Evolutionary conservation across 345 rosid species (phyloP).

Genomic region (Trapa bicornis): DNA sequence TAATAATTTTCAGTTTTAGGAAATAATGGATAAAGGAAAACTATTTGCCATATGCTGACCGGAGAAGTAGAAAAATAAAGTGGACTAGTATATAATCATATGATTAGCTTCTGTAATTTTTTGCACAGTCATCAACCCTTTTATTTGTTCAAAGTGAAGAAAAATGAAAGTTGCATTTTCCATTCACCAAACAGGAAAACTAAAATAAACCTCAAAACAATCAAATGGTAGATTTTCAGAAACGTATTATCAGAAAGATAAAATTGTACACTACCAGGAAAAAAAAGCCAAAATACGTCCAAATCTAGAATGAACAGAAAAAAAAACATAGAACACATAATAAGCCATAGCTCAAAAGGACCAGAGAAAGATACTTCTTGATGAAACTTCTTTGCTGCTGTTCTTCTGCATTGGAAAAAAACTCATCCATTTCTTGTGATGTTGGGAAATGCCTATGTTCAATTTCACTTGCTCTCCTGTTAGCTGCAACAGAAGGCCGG

Average conservation of each 20-base stretch:
- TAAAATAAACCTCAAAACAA: not conserved
- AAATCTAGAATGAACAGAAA: not conserved
- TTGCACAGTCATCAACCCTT: not conserved
- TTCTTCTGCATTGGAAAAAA: conserved; percentile 68
- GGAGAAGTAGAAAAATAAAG: not conserved
- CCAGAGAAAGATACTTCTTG: conserved; percentile 41
- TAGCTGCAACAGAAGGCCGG: conserved; percentile 33
- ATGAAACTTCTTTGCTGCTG: conserved; percentile 59
- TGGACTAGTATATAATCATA: not conserved
- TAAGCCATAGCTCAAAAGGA: not conserved
- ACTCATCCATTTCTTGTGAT: conserved; percentile 65
- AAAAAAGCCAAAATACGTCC: not conserved
- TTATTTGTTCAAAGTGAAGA: not conserved
- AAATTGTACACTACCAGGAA: not conserved
- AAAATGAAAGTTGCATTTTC: not conserved
- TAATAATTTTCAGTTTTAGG: not conserved
- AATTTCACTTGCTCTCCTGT: conserved; percentile 31
- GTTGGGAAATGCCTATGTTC: conserved; percentile 33
- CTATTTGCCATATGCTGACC: not conserved
- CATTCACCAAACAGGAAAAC: not conserved
- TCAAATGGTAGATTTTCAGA: not conserved
- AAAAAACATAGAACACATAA: not conserved
- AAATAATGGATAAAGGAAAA: not conserved
- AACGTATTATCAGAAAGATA: not conserved
- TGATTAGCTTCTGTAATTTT: not conserved